A percentile compares a stretch with the other conserved stretches of the same genome.
phyloP scores from a whole-genome alignment of 2,329 filamentous ascomycete genomes.

The Beauveria asiatica region DNA sequence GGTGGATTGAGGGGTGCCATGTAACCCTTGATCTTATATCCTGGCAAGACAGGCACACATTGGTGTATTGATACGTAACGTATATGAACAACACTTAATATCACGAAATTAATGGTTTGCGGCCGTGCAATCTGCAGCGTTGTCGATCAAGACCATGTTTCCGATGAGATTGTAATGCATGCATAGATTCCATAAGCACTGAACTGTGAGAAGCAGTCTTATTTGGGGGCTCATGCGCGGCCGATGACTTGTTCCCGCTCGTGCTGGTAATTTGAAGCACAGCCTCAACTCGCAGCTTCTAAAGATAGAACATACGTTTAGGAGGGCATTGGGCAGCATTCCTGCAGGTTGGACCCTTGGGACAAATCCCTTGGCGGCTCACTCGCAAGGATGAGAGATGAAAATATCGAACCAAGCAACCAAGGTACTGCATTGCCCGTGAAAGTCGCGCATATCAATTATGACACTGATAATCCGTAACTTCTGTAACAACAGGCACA shows the following conservation, averaged over 20 bases:
- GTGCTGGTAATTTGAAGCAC: background rate
- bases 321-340: background rate
- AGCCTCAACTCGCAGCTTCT: background rate
- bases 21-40: background rate
- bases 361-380: too few species aligned
- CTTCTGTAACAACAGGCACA: background rate
- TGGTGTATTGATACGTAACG: background rate
- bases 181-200: background rate
- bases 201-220: background rate
- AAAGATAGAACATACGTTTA: slow-evolving; percentile 6
- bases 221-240: background rate
- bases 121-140: background rate
- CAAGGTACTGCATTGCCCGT: background rate
- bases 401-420: background rate
- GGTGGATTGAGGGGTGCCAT: background rate
- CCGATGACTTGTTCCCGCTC: background rate
- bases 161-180: background rate
- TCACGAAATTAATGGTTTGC: background rate
- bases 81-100: background rate
- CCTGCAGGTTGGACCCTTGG: too few species aligned
- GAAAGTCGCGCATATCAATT: background rate
- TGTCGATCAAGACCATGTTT: background rate
- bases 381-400: too few species aligned
- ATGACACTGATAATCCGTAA: background rate
- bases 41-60: background rate